Evolutionary conservation across 768 basidiomycete genomes (phyloP), one percentile per base, ranked within the genome.

Genomic region (Cyathus striatus): DNA sequence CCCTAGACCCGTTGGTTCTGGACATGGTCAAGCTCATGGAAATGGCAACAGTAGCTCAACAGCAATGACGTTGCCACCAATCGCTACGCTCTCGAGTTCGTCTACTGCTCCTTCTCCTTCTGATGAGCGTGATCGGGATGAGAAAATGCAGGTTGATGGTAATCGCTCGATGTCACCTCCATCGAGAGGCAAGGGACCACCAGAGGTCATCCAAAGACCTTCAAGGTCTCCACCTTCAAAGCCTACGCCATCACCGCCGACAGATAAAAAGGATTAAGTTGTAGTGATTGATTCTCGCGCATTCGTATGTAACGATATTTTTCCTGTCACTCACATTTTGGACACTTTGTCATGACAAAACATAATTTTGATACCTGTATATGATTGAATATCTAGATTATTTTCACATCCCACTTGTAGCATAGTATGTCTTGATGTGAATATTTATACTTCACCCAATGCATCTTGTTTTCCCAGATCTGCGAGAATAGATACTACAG

Each of bases 1-100:
- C 55, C 86, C 86, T 35, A 74, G 82, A 20, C 86, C 86, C 9
- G 72, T 86, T 39, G 86, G 85, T 13, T 63, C 66, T 10, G 75
- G 78, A 1, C 63, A 76, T 40, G 61, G 68, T 17, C 55, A 58
- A 40, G 61, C 64, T 4, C 69, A 76, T 50, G n/a, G n/a, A n/a
- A 34, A 58, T 40, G 57, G 51, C 27, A n/a, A n/a, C n/a, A n/a
- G n/a, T n/a, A n/a, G n/a, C n/a, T 65, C 69, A 5, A 56, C 52
- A 16, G 49, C 69, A 16, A 76, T 84, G 34, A 71, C 80, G 1
- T 68, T 87, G 1, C 86, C 86, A 38, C 83, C 83, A 0, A 86
- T 87, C 47, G 73, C 81, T 18, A 84, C 83, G 5, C 62, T 87
- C 18, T 79, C 83, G 5, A 81, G 83, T 2, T 58, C 75, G 5